Conservation (phyloP, 192 early-diverging fungal genomes). For the Endogone sp. region DNA sequence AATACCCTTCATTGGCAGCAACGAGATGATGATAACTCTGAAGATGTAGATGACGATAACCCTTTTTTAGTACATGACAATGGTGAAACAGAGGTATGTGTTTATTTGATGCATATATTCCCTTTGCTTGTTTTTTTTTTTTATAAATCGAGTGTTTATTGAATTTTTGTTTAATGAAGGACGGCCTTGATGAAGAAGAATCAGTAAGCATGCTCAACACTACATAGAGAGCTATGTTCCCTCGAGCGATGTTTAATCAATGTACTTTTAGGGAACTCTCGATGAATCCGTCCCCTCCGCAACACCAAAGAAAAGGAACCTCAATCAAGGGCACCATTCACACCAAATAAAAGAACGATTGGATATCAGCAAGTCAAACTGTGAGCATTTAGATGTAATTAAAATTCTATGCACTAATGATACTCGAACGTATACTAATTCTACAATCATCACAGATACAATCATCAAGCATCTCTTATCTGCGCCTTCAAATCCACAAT, state of each 20-base stretch:
- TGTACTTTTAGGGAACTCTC: neutral
- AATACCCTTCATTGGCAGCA: neutral
- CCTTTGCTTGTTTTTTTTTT: neutral
- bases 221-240: neutral
- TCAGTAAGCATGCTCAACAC: neutral
- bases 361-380: neutral
- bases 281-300: neutral
- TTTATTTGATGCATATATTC: neutral
- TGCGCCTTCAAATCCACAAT: neutral
- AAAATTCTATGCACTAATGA: neutral
- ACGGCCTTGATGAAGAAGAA: neutral
- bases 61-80: neutral
- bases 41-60: neutral
- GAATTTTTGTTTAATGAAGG: neutral
- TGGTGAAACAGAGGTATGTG: neutral
- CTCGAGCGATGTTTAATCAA: neutral
- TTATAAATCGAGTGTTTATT: neutral
- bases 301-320: neutral
- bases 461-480: neutral
- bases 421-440: neutral
- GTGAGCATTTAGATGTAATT: neutral
- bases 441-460: neutral
- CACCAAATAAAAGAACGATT: neutral
- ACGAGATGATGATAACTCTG: neutral
- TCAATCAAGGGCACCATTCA: conserved; percentile 2